Percentiles rank a stretch among this genome's conserved stretches.
These are phyloP conservation scores for Eucalyptus rudis DNA, from an alignment of 345 rosid species.

Conservation along the genomic window DNA sequence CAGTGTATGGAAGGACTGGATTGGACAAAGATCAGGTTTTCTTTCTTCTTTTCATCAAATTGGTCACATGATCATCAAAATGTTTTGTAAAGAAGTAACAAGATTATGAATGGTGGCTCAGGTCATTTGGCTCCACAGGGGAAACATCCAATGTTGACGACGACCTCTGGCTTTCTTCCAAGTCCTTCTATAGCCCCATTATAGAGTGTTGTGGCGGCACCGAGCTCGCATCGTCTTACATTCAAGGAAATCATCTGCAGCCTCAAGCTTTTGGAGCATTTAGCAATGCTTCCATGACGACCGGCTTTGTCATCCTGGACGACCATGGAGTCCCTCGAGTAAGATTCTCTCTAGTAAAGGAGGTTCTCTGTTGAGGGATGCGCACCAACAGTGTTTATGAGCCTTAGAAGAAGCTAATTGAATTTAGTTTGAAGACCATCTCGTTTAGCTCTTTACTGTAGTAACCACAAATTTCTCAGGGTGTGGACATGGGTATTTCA, in stretches of 20 bases:
- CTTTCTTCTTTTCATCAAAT: background rate
- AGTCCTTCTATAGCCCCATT: slow-evolving; percentile 57
- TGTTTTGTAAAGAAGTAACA: background rate
- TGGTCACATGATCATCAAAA: background rate
- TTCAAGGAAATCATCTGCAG: slow-evolving; percentile 55
- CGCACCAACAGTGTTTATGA: background rate
- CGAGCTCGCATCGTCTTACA: slow-evolving; percentile 68
- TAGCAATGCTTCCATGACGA: slow-evolving; percentile 62
- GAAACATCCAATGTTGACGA: slow-evolving; percentile 88
- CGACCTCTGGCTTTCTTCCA: slow-evolving; percentile 93
- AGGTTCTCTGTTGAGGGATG: background rate
- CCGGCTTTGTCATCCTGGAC: slow-evolving; percentile 64
- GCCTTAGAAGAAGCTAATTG: background rate
- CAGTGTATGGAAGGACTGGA: slow-evolving; percentile 60
- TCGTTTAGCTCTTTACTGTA: background rate
- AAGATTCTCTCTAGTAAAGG: background rate
- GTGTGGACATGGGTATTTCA: background rate
- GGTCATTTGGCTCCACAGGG: slow-evolving; percentile 57
- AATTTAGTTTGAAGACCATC: background rate
- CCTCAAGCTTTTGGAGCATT: slow-evolving; percentile 92
- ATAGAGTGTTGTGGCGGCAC: slow-evolving; percentile 90
- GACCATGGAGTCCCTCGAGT: slow-evolving; percentile 63
- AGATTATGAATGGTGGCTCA: slow-evolving; percentile 1
- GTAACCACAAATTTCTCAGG: background rate
- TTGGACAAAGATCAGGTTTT: slow-evolving; percentile 74